Percentiles rank a stretch among this genome's conserved stretches.
These are phyloP conservation scores for Leishmania tropica DNA, from an alignment of 208 protist species.

Conservation along the genomic window DNA sequence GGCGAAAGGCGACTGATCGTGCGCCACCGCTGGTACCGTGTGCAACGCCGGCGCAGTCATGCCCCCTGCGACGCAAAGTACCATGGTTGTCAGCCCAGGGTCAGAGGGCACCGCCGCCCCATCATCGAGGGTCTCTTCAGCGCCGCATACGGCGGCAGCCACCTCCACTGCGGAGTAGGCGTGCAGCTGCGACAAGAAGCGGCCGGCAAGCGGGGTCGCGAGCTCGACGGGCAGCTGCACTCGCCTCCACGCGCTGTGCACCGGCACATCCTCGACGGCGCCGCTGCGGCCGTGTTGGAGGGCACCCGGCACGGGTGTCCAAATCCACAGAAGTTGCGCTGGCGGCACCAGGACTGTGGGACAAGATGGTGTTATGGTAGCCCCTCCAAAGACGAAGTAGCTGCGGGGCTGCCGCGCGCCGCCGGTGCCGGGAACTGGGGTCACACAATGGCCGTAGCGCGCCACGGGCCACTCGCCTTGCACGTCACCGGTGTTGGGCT, in stretches of 20 bases:
- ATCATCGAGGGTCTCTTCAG: neutral
- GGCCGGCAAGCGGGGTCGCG: conserved; percentile 27
- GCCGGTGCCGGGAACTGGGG: conserved; percentile 43
- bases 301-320: conserved; percentile 15
- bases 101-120: neutral
- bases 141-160: neutral
- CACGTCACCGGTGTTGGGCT: neutral
- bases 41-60: conserved; percentile 4
- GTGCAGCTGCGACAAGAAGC: conserved; percentile 45
- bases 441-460: conserved; percentile 56
- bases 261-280: neutral
- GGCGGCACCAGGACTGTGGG: conserved; percentile 22
- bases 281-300: neutral
- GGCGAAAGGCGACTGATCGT: neutral
- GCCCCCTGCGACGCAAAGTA: conserved; percentile 28
- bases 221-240: conserved; percentile 35
- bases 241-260: conserved; percentile 39
- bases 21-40: neutral
- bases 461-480: conserved; percentile 46
- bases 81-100: conserved; percentile 12
- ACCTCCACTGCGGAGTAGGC: conserved; percentile 30
- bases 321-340: conserved; percentile 67
- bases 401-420: conserved; percentile 17
- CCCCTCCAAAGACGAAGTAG: conserved; percentile 39
- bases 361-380: conserved; percentile 5